Percentiles rank a stretch among this genome's conserved stretches.
Evolutionary conservation across 192 early-diverging fungal genomes (phyloP).

Genomic region (Backusella tarrabulga): DNA sequence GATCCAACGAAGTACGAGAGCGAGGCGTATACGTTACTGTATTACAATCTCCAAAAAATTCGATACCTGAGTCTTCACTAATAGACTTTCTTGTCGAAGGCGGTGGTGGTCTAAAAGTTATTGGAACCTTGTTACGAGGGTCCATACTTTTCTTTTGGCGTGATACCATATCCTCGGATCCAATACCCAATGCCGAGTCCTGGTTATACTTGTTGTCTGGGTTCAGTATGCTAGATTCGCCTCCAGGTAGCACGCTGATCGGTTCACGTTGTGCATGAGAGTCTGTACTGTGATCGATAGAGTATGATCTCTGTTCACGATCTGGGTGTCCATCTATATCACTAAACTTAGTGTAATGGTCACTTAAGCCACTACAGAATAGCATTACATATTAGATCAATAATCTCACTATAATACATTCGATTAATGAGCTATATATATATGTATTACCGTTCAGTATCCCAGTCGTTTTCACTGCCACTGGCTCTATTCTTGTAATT

Average conservation of each 20-base stretch:
- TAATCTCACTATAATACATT: background rate
- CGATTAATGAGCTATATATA: background rate
- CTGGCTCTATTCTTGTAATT: background rate
- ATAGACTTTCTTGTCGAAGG: background rate
- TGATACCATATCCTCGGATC: conserved; percentile 6
- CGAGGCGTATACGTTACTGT: background rate
- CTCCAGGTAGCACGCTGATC: background rate
- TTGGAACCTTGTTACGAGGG: background rate
- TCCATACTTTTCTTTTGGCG: background rate
- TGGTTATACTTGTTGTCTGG: background rate
- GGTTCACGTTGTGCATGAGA: conserved; percentile 4
- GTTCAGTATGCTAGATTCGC: background rate
- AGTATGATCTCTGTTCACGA: background rate
- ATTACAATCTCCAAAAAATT: conserved; percentile 2
- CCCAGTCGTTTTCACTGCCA: background rate
- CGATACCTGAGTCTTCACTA: background rate
- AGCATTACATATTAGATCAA: background rate
- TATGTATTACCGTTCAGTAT: conserved; percentile 1
- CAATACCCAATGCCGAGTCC: background rate
- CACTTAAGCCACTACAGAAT: background rate
- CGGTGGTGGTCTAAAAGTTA: background rate
- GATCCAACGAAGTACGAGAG: background rate
- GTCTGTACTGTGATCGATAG: background rate
- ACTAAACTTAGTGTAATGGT: background rate
- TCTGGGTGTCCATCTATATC: background rate